Evolutionary conservation across 139 green algal genomes (phyloP).

Genomic region (Gonium pectorale): DNA sequence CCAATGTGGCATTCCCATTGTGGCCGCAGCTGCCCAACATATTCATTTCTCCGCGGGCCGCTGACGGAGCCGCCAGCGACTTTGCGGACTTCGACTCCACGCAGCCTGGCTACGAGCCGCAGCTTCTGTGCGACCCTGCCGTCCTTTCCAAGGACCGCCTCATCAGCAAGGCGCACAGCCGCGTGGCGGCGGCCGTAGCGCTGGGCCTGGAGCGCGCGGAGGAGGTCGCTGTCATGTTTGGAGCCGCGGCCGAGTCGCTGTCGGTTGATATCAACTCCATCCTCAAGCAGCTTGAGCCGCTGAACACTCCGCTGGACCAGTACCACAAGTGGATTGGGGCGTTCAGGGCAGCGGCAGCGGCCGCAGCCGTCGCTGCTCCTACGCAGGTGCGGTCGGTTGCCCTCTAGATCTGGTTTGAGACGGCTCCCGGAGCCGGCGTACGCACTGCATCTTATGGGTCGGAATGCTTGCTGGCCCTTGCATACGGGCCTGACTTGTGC

Average conservation of each 20-base stretch:
- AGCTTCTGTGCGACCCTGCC: background rate
- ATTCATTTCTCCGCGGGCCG: constrained; percentile 1
- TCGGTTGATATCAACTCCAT: constrained; percentile 41
- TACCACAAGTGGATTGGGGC: constrained; percentile 63
- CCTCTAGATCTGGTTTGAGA: too few relatives aligned
- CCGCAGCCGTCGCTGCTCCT: constrained; percentile 24
- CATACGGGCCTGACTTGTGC: too few relatives aligned
- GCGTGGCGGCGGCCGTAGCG: constrained; percentile 21
- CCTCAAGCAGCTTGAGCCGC: constrained; percentile 47
- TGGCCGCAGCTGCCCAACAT: constrained; percentile 32
- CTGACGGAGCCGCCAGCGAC: background rate
- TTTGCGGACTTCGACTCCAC: constrained; percentile 10
- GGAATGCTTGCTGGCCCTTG: too few relatives aligned
- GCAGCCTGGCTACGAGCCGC: background rate
- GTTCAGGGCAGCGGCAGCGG: constrained; percentile 53
- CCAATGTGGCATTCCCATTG: too few relatives aligned
- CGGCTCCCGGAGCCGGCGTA: too few relatives aligned
- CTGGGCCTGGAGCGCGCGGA: constrained; percentile 49
- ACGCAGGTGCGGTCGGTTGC: constrained; percentile 52
- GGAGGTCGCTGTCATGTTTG: constrained; percentile 50
- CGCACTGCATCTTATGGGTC: too few relatives aligned
- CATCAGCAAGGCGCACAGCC: background rate
- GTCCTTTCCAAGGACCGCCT: background rate
- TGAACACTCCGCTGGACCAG: constrained; percentile 51
- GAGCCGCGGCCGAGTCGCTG: constrained; percentile 47